A percentile compares a stretch with the other conserved stretches of the same genome.
Evolutionary conservation across 768 basidiomycete species (phyloP).

Genomic region (Serendipita indica): DNA sequence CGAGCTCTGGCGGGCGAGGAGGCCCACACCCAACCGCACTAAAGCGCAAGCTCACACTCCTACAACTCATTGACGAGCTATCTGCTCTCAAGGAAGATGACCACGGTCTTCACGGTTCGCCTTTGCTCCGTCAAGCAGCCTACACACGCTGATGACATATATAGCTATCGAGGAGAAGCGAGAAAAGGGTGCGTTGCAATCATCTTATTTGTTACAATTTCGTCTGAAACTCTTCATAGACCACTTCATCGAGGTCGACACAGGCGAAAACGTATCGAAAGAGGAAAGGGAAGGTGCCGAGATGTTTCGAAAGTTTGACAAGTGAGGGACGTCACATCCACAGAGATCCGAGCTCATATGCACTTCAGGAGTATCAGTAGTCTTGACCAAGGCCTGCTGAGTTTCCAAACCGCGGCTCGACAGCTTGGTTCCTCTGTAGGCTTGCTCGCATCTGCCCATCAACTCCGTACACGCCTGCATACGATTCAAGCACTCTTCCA

Average conservation of each 20-base stretch:
- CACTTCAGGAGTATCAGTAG: conserved; percentile 7
- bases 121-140: background rate
- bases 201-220: background rate
- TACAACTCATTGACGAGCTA: conserved; percentile 34
- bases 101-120: conserved; percentile 13
- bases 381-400: conserved; percentile 21
- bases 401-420: conserved; percentile 61
- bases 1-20: background rate
- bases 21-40: conserved; percentile 4
- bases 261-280: conserved; percentile 54
- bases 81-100: conserved; percentile 31
- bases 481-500: conserved; percentile 57
- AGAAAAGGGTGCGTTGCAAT: conserved; percentile 23
- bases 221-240: background rate
- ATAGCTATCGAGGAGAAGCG: conserved; percentile 36
- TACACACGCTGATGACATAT: conserved; percentile 11
- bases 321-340: conserved; percentile 27
- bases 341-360: conserved; percentile 29
- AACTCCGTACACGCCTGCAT: conserved; percentile 52
- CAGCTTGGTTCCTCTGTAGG: conserved; percentile 66
- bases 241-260: conserved; percentile 26
- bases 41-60: conserved; percentile 32
- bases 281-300: conserved; percentile 54
- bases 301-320: conserved; percentile 46
- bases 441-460: conserved; percentile 57